These are phyloP conservation scores for Populus ilicifolia DNA, from an alignment of 345 rosid species.

Conservation along the genomic window DNA sequence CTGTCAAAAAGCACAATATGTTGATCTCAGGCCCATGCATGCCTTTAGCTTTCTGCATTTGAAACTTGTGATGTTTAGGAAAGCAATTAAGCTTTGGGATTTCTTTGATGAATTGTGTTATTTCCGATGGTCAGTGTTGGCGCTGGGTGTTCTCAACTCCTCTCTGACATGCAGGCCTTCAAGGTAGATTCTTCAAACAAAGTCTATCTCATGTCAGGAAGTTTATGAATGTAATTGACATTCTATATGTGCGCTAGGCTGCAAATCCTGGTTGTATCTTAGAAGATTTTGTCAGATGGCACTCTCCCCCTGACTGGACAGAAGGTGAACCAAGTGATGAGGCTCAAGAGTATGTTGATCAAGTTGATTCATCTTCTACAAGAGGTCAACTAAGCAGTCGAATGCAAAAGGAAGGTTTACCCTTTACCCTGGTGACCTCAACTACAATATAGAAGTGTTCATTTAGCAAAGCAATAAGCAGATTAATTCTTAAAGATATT, in stretches of 20 bases:
- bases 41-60: neutral
- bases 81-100: neutral
- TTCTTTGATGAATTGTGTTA: slow-evolving; percentile 4
- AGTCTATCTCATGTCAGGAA: neutral
- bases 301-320: slow-evolving; percentile 98
- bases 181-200: slow-evolving; percentile 49
- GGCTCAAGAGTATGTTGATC: slow-evolving; percentile 31
- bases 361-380: slow-evolving; percentile 35
- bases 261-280: slow-evolving; percentile 98
- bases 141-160: slow-evolving; percentile 98
- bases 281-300: slow-evolving; percentile 99
- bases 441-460: neutral
- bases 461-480: too few species aligned
- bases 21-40: neutral
- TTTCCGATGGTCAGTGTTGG: slow-evolving; percentile 69
- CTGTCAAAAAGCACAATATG: neutral
- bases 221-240: neutral
- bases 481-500: too few species aligned
- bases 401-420: slow-evolving; percentile 92
- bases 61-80: neutral
- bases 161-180: slow-evolving; percentile 99
- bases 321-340: slow-evolving; percentile 50
- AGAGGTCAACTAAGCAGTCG: slow-evolving; percentile 87
- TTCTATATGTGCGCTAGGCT: slow-evolving; percentile 44
- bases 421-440: slow-evolving; percentile 4